Conservation (phyloP, 257 asterid genomes). For the Petunia axillaris region DNA sequence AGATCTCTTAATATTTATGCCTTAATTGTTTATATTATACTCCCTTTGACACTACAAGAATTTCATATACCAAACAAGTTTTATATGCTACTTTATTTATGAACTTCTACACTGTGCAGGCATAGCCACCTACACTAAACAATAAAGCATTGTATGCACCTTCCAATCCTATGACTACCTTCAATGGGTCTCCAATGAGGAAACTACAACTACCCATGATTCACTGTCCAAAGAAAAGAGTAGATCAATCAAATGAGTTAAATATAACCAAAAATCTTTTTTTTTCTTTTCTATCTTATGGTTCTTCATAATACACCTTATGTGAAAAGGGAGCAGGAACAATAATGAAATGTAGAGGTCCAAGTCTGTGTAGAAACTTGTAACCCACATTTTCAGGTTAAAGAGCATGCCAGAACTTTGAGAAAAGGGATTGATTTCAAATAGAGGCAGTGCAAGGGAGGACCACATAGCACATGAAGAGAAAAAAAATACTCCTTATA, state of each 20-base stretch:
- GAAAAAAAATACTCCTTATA: not conserved
- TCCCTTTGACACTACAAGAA: not conserved
- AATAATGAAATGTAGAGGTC: not conserved
- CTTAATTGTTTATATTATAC: not conserved
- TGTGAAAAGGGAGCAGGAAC: not conserved
- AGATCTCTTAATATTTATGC: not conserved
- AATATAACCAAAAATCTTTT: not conserved
- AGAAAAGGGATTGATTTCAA: not conserved
- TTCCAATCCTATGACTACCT: not conserved
- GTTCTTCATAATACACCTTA: not conserved
- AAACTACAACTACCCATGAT: not conserved
- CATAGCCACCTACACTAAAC: not conserved
- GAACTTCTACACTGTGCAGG: not conserved
- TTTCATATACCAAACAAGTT: conserved; percentile 1
- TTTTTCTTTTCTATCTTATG: too few relatives aligned
- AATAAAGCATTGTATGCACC: not conserved
- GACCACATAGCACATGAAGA: conserved; percentile 7
- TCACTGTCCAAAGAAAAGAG: not conserved
- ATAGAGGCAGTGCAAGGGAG: not conserved
- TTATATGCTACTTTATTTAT: not conserved
- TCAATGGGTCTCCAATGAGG: not conserved
- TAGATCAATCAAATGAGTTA: not conserved
- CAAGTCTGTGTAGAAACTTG: not conserved
- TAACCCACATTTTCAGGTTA: conserved; percentile 2
- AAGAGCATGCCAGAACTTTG: not conserved